Evolutionary conservation across 1,284 basidiomycete genomes (phyloP).

Genomic region (Ceratobasidium sp.): DNA sequence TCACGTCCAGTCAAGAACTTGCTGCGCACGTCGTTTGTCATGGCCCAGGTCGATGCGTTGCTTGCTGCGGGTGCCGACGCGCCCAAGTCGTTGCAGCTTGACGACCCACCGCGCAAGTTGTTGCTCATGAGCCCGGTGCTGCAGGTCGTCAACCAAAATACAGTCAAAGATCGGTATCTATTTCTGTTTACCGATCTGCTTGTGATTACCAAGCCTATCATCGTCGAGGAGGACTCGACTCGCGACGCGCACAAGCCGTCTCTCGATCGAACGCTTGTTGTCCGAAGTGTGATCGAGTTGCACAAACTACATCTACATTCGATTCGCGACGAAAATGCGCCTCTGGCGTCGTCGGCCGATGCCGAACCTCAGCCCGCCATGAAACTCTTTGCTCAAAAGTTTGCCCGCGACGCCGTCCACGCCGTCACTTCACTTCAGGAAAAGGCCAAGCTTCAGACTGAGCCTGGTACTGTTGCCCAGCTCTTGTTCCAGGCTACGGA

Average conservation of each 20-base stretch:
- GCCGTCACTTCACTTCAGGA: constrained; percentile 75
- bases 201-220: constrained; percentile 81
- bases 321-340: constrained; percentile 62
- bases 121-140: constrained; percentile 86
- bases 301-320: constrained; percentile 74
- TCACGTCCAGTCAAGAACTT: constrained; percentile 12
- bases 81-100: constrained; percentile 68
- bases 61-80: constrained; percentile 49
- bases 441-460: constrained; percentile 64
- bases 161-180: constrained; percentile 94
- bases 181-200: constrained; percentile 96
- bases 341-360: constrained; percentile 53
- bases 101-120: constrained; percentile 87
- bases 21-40: constrained; percentile 18
- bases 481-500: constrained; percentile 87
- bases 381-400: constrained; percentile 76
- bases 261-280: constrained; percentile 83
- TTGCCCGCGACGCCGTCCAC: constrained; percentile 75
- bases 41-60: constrained; percentile 50
- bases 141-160: constrained; percentile 93
- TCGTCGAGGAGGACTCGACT: constrained; percentile 69
- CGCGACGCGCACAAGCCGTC: constrained; percentile 71
- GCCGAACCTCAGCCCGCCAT: constrained; percentile 67
- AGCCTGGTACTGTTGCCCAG: constrained; percentile 76
- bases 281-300: constrained; percentile 88